Percentiles rank a stretch among this genome's conserved stretches.
Conservation (phyloP, 1,139 yeast genomes). For the Ogataea hybrid region DNA sequence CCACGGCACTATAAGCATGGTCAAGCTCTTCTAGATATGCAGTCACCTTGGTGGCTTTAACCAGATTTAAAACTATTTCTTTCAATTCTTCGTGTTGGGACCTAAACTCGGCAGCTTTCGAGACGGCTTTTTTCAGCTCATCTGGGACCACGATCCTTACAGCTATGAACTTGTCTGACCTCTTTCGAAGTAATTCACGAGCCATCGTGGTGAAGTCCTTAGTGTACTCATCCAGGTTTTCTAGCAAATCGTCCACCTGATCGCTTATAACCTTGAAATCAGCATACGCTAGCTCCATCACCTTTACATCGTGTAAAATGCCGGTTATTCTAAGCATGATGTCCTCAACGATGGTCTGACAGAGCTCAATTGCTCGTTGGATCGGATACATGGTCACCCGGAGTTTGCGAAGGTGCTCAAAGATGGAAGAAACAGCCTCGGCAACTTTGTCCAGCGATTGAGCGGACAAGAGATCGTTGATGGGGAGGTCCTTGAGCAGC, state of each 20-base stretch:
- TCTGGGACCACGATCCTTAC: conserved; percentile 52
- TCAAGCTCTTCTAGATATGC: conserved; percentile 37
- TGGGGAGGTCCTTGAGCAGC: conserved; percentile 68
- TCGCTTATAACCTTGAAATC: conserved; percentile 34
- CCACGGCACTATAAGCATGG: conserved; percentile 41
- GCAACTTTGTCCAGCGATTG: conserved; percentile 45
- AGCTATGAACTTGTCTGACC: conserved; percentile 70
- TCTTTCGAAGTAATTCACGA: conserved; percentile 71
- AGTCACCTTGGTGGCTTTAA: conserved; percentile 33
- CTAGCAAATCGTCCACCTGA: conserved; percentile 35
- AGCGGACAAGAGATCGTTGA: conserved; percentile 54
- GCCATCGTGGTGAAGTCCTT: conserved; percentile 59
- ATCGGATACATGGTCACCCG: conserved; percentile 65
- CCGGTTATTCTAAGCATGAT: conserved; percentile 36
- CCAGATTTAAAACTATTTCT: conserved; percentile 9
- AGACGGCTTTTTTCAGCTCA: conserved; percentile 46
- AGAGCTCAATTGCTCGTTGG: conserved; percentile 57
- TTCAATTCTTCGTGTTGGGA: conserved; percentile 49
- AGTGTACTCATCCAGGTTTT: conserved; percentile 48
- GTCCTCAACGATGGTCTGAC: conserved; percentile 58
- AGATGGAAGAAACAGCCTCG: conserved; percentile 37
- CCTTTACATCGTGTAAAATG: conserved; percentile 25
- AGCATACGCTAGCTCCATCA: conserved; percentile 38
- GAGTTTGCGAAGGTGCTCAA: conserved; percentile 63
- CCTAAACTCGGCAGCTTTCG: conserved; percentile 47